Conservation (phyloP, 495 filamentous ascomycete species). For the Podospora sp. region DNA sequence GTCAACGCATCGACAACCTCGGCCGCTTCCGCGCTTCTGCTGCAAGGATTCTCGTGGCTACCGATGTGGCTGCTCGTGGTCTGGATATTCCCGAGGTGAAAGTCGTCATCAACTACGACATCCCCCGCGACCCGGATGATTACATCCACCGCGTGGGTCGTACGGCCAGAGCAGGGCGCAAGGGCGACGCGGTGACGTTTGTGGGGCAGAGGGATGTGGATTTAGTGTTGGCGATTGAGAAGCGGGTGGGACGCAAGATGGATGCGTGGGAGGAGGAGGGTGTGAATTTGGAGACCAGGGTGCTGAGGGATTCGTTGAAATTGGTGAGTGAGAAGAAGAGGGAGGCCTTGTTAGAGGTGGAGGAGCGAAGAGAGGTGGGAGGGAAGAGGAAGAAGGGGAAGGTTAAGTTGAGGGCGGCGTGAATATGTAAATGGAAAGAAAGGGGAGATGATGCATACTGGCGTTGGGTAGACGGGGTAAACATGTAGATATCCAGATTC, state of each 20-base stretch:
- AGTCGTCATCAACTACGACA: constrained; percentile 91
- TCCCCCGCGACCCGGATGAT: constrained; percentile 93
- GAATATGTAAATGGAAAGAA: not conserved
- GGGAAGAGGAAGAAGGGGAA: constrained; percentile 70
- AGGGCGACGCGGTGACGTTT: constrained; percentile 81
- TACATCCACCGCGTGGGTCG: constrained; percentile 96
- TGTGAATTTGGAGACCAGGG: constrained; percentile 84
- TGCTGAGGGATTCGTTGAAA: constrained; percentile 82
- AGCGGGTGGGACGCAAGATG: constrained; percentile 77
- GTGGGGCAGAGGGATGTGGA: constrained; percentile 91
- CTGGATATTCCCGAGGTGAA: constrained; percentile 93
- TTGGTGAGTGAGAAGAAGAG: constrained; percentile 89
- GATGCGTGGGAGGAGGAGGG: constrained; percentile 81
- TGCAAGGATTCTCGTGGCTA: constrained; percentile 88
- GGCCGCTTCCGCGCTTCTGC: constrained; percentile 90
- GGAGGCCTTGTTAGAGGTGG: constrained; percentile 84
- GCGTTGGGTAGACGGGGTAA: not conserved
- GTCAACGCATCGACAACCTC: constrained; percentile 80
- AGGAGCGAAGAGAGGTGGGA: constrained; percentile 84
- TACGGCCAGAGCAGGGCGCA: constrained; percentile 86
- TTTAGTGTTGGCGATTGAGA: constrained; percentile 84
- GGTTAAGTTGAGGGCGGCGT: constrained; percentile 46
- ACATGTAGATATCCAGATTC: not conserved
- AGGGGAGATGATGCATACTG: not conserved
- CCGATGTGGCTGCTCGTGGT: constrained; percentile 93